Base-by-base conservation (phyloP, 2,329 filamentous ascomycete species). In the Colletotrichum destructivum region DNA sequence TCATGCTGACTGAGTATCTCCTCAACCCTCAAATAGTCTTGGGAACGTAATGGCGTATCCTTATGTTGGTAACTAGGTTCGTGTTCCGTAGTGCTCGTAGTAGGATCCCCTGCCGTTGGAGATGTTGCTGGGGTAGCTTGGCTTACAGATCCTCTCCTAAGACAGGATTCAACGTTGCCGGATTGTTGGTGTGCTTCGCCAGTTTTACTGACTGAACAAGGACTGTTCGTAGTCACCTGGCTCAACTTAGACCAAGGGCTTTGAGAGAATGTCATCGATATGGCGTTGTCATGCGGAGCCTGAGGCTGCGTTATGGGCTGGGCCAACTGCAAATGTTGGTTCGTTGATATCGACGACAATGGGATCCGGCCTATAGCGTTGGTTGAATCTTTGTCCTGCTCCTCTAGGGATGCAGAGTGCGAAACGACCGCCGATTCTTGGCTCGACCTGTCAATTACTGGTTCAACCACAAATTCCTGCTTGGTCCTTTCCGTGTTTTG, bases 211-310 rank as follows among this genome's bases (percentile, higher is more conserved):
- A 23, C 6, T 23, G 31, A 59, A 38, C 8, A 38, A 11, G 65
- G 35, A 47, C n/a, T 42, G 31, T 23, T 55, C 13, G 31, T 16
- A 42, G n/a, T 3, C 4, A 62, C 16, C 11, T 59, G 47, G 13
- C 62, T 63, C 21, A 38, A n/a, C 52, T 66, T 72, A n/a, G 62
- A 66, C 66, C 67, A 66, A 23, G 67, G 61, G 9, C 70, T 72
- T 42, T 71, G 70, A 7, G 4, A 23, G 4, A 42, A 52, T 18
- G 52, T 18, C 8, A 13, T 42, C 6, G 62, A 40, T 16, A 23
- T n/a, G 3, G 31, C 12, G 18, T 47, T 23, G 11, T n/a, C 23
- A 18, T 15, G 15, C 8, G 61, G 55, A 15, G 9, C 21, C 11
- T 18, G 12, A 21, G 49, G 38, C 42, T 46, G 61, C 23, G 18